Base-by-base conservation (phyloP, 2,329 filamentous ascomycete genomes). In the Cladorrhinum sp. region DNA sequence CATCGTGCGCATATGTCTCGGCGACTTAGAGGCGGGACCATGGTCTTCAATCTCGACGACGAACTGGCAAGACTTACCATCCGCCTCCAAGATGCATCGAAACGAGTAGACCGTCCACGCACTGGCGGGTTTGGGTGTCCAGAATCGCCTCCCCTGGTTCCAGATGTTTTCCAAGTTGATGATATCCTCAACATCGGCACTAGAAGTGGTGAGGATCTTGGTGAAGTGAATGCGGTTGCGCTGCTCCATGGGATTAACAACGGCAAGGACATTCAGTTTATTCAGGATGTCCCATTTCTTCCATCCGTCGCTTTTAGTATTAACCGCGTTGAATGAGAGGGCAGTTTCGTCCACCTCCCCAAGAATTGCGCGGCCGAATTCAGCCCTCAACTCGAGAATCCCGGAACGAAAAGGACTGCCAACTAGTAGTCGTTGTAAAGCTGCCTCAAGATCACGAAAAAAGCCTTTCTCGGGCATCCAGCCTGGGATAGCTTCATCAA, bases 331-430 rank as follows among this genome's bases (percentile, higher is more conserved):
- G 25, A 58, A 66, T 1, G 71, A 68, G 0, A 71, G 61, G 1
- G 65, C 68, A 6, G 32, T 65, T 1, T 55, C 41, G 6, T 59
- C 63, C 13, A 68, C 58, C 2, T 62, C 58, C 22, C 62, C 61
- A 2, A 73, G 41, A 36, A 70, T 68, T 27, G 68, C 63, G 5
- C 72, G 69, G 2, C 72, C 72, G 9, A 74, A 57, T 9, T 72
- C 70, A 0, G 65, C 69, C 22, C 66, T 61, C 36, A 73, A 49
- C 5, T 58, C 57, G 12, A 73, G 41, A n/a, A 60, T 67, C 24
- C 69, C 67, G 8, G 55, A 49, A 7, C 62, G 50, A 51, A 66
- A 70, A 3, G 66, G 65, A 3, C 67, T 62, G 9, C 60, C 59
- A 1, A 23, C 50, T 8, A 69, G 45, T 8, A 71, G 52, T 3